Conservation (phyloP, 2,329 filamentous ascomycete species). For the Colletotrichum sojae region DNA sequence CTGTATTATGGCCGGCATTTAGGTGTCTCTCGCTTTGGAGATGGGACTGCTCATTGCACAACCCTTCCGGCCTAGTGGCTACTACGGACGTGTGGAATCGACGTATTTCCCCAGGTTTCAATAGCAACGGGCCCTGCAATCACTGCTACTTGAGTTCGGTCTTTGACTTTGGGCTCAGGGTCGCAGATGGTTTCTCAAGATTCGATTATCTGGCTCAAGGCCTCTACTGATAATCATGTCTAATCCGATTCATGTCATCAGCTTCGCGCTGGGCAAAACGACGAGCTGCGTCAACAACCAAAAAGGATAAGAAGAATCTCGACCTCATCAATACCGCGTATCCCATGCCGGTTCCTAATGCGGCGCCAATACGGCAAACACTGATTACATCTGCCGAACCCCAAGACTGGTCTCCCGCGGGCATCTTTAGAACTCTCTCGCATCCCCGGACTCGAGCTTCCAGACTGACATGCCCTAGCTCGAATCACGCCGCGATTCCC, state of each 20-base stretch:
- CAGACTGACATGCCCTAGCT: constrained; percentile 1
- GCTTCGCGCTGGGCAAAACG: neutral
- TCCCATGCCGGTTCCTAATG: constrained; percentile 32
- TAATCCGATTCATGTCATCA: constrained; percentile 1
- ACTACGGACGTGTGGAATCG: too few species aligned
- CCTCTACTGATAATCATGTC: constrained; percentile 5
- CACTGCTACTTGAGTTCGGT: too few species aligned
- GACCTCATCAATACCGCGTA: constrained; percentile 21
- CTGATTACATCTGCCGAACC: neutral
- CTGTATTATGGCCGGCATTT: too few species aligned
- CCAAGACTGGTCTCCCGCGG: constrained; percentile 28
- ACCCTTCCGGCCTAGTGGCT: too few species aligned
- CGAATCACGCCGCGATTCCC: neutral
- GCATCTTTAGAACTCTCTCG: constrained; percentile 33
- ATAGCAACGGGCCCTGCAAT: too few species aligned
- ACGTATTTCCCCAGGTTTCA: too few species aligned
- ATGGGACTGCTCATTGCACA: too few species aligned
- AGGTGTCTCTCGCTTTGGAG: too few species aligned
- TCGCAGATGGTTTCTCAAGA: neutral
- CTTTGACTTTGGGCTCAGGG: too few species aligned
- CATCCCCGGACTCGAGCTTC: constrained; percentile 24
- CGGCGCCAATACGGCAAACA: neutral
- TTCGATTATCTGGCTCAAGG: constrained; percentile 4
- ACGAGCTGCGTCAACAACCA: neutral
- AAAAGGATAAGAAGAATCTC: constrained; percentile 1